phyloP scores from a whole-genome alignment of 2,329 filamentous ascomycete genomes.

The Neopestalotiopsis rosae region DNA sequence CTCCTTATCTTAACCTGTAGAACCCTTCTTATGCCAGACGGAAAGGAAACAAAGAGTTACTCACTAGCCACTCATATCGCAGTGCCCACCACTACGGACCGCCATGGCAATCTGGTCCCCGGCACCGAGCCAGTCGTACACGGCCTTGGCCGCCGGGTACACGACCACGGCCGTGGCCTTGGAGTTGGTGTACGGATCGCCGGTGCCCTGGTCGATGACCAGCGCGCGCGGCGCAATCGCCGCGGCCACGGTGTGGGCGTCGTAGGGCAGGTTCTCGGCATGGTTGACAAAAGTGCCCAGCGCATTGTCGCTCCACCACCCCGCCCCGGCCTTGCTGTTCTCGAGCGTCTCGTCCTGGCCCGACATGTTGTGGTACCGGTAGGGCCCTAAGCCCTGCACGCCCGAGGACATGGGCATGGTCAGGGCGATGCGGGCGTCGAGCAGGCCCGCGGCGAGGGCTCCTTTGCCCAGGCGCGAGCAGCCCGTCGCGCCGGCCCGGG shows the following conservation, averaged over 20 bases:
- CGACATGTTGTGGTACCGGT: slow-evolving; percentile 52
- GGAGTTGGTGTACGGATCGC: slow-evolving; percentile 52
- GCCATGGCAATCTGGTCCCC: slow-evolving; percentile 54
- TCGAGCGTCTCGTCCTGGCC: slow-evolving; percentile 53
- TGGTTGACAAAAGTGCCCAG: slow-evolving; percentile 63
- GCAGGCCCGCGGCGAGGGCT: slow-evolving; percentile 56
- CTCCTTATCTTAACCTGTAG: neutral
- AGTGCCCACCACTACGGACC: slow-evolving; percentile 52
- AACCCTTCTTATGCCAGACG: neutral
- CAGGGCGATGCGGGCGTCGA: slow-evolving; percentile 58
- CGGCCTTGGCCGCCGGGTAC: slow-evolving; percentile 55
- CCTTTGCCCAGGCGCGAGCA: slow-evolving; percentile 61
- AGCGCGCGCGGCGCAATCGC: slow-evolving; percentile 62
- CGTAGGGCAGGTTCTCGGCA: slow-evolving; percentile 57
- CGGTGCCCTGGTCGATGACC: slow-evolving; percentile 59
- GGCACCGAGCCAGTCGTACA: slow-evolving; percentile 59
- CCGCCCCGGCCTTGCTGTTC: slow-evolving; percentile 56
- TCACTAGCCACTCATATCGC: slow-evolving; percentile 54
- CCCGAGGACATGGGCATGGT: slow-evolving; percentile 61
- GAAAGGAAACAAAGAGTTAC: slow-evolving; percentile 24
- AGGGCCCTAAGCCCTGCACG: slow-evolving; percentile 60
- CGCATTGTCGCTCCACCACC: slow-evolving; percentile 59
- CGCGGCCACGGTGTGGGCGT: slow-evolving; percentile 64
- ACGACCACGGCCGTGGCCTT: slow-evolving; percentile 56
- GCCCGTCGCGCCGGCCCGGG: slow-evolving; percentile 53